Percentiles rank a stretch among this genome's conserved stretches.
phyloP scores from a whole-genome alignment of 371 early-diverging fungal genomes.

The Mortierella sp. region DNA sequence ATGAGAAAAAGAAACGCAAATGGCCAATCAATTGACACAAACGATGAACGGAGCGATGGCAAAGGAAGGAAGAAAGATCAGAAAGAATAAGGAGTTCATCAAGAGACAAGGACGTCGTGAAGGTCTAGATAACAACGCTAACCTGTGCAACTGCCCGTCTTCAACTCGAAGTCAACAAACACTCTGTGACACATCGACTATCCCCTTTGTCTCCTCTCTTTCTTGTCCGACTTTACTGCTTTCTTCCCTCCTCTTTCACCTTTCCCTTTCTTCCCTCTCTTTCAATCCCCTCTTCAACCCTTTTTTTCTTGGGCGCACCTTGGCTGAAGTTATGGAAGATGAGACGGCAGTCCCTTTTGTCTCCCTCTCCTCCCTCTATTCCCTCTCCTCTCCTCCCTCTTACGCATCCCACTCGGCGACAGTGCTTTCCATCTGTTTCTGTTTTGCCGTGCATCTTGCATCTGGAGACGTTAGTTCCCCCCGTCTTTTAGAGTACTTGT shows the following conservation, averaged over 20 bases:
- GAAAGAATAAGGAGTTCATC: background rate
- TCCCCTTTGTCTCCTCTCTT: background rate
- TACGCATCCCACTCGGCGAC: background rate
- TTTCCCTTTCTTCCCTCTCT: background rate
- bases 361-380: background rate
- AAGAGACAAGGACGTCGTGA: background rate
- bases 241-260: background rate
- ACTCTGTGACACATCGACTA: background rate
- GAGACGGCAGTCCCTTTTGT: background rate
- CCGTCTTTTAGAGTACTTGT: background rate
- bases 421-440: background rate
- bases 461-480: constrained; percentile 1
- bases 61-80: background rate
- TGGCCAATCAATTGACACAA: background rate
- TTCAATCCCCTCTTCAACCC: background rate
- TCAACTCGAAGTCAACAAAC: background rate
- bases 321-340: background rate
- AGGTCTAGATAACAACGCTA: background rate
- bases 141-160: background rate
- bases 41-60: background rate
- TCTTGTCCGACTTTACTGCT: background rate
- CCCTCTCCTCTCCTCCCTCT: background rate
- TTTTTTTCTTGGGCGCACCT: background rate
- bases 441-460: background rate
- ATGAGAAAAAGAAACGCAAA: no score